Evolutionary conservation across 2,329 filamentous ascomycete genomes (phyloP), one percentile per base, ranked within the genome.

Genomic region (Neonectria hederae): DNA sequence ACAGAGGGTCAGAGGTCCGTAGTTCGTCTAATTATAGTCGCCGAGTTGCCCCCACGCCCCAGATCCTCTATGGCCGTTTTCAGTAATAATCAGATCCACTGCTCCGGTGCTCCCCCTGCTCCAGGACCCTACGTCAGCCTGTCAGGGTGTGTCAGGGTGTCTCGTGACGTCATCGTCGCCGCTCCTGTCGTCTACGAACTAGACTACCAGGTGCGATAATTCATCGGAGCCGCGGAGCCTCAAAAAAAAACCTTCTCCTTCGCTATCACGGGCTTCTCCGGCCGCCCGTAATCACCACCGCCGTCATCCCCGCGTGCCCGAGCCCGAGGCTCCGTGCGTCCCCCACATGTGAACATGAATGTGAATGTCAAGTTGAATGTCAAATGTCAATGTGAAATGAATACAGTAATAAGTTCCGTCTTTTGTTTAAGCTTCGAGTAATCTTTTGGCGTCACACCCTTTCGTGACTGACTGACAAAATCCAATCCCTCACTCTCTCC

Each of bases 151-250:
- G 69, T 59, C 63, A 67, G 62, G 38, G n/a, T 48, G 61, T 58
- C 54, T 59, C 63, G 65, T 60, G 38, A 42, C 51, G 61, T 59
- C 55, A 54, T 53, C 38, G 10, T 51, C n/a, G 48, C 48, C 65
- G 59, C 59, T 49, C 72, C 14, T 38, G 14, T 38, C n/a, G n/a
- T n/a, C n/a, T n/a, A 13, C 30, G 30, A 32, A 32, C 30, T 32
- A 32, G n/a, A n/a, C n/a, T n/a, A n/a, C 30, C 30, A 17, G 35
- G 35, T 38, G 8, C 71, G 71, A 73, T 71, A 73, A 73, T 73
- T 67, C 63, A 65, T 63, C 71, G 71, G 71, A 71, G 26, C 60
- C 30, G 49, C 30, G 71, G 71, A 71, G 35, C 60, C 30, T 54
- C 30, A 40, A 46, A 30, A 46, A 30, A 46, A n/a, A 46, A n/a